A percentile compares a stretch with the other conserved stretches of the same genome.
These are phyloP conservation scores for Taxillus chinensis DNA, from an alignment of 164 flowering plant species.

Conservation along the genomic window DNA sequence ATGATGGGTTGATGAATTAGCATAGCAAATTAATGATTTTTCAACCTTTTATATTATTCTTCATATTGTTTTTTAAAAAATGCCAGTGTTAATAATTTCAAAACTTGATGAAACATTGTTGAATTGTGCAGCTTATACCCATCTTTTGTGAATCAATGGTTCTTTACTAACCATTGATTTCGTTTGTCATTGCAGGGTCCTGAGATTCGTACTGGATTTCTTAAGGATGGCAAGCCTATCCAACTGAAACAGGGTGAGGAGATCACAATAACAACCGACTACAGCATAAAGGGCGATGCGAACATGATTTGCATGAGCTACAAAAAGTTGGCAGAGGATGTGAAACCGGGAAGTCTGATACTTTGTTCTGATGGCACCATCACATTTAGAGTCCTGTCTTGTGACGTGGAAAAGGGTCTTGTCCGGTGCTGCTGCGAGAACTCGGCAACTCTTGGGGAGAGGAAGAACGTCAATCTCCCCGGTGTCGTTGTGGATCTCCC, in stretches of 20 bases:
- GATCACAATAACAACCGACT: slow-evolving; percentile 76
- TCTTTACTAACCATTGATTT: not conserved
- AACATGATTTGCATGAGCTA: slow-evolving; percentile 77
- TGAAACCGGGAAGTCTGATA: slow-evolving; percentile 53
- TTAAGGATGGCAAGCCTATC: slow-evolving; percentile 72
- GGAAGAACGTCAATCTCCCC: slow-evolving; percentile 86
- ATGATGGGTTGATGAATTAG: too few species aligned
- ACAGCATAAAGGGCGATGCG: slow-evolving; percentile 64
- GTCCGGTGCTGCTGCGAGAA: slow-evolving; percentile 82
- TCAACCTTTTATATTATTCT: too few species aligned
- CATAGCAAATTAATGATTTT: too few species aligned
- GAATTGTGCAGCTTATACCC: too few species aligned
- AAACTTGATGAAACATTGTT: too few species aligned
- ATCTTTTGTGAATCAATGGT: too few species aligned
- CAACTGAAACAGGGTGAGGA: slow-evolving; percentile 61
- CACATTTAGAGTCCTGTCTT: slow-evolving; percentile 51
- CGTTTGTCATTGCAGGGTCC: slow-evolving; percentile 45
- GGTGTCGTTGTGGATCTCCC: slow-evolving; percentile 88
- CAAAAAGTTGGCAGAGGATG: slow-evolving; percentile 63
- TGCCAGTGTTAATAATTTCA: too few species aligned
- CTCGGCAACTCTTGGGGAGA: slow-evolving; percentile 76
- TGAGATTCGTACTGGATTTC: slow-evolving; percentile 83
- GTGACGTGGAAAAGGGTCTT: slow-evolving; percentile 48
- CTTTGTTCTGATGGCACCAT: slow-evolving; percentile 80
- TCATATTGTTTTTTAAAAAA: too few species aligned